Conservation (phyloP, 768 basidiomycete species). For the Suillus bovinus region DNA sequence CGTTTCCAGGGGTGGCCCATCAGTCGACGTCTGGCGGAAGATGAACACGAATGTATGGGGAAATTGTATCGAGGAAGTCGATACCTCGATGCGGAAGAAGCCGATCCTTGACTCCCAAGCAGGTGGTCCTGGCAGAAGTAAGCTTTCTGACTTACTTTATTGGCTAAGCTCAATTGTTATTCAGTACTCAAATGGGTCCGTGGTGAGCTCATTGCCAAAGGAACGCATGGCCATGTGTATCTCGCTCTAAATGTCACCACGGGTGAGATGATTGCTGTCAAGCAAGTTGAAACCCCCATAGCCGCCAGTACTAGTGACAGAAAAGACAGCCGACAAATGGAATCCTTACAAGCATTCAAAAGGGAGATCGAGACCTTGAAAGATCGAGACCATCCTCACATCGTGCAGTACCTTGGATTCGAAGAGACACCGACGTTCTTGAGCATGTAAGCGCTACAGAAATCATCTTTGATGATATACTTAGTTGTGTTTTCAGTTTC, state of each 20-base stretch:
- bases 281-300: constrained; percentile 94
- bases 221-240: constrained; percentile 95
- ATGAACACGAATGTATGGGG: constrained; percentile 96
- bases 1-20: constrained; percentile 57
- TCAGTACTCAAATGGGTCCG: constrained; percentile 97
- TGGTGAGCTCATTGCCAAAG: constrained; percentile 95
- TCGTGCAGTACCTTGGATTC: constrained; percentile 95
- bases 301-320: constrained; percentile 76
- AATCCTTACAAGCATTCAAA: constrained; percentile 88
- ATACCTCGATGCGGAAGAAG: constrained; percentile 65
- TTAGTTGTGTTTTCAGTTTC: constrained; percentile 58
- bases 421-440: constrained; percentile 86
- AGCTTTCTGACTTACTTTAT: constrained; percentile 33
- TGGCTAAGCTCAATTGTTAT: constrained; percentile 21
- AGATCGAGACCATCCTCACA: constrained; percentile 94
- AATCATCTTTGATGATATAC: constrained; percentile 2
- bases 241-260: constrained; percentile 94
- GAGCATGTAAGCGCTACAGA: constrained; percentile 75
- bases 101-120: constrained; percentile 61
- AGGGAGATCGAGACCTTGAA: constrained; percentile 95
- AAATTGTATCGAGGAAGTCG: constrained; percentile 85
- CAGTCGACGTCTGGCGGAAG: constrained; percentile 59
- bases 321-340: constrained; percentile 81
- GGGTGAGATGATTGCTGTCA: constrained; percentile 98
- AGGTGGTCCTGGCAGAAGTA: constrained; percentile 60